phyloP scores from a whole-genome alignment of 2,329 filamentous ascomycete species.

The Alternaria burnsii region DNA sequence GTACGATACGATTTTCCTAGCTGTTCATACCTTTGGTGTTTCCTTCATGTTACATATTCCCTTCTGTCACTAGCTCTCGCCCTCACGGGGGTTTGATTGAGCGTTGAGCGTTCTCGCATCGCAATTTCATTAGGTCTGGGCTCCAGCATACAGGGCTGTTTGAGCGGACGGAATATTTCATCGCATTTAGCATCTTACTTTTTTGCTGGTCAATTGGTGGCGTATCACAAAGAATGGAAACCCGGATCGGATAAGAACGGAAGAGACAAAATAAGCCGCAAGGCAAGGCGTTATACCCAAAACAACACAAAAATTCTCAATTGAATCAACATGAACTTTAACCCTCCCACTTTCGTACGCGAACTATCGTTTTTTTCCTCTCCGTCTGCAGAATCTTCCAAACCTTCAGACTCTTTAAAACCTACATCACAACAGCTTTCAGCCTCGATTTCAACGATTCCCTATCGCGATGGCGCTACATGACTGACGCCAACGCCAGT shows the following conservation, averaged over 20 bases:
- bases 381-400: background rate
- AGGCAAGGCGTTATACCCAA: slow-evolving; percentile 4
- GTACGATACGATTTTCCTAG: slow-evolving; percentile 19
- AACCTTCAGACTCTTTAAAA: background rate
- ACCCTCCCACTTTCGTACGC: background rate
- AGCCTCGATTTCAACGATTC: slow-evolving; percentile 1
- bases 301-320: background rate
- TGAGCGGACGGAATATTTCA: slow-evolving; percentile 7
- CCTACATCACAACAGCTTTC: background rate
- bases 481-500: background rate
- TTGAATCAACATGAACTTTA: background rate
- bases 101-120: slow-evolving; percentile 22
- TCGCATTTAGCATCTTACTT: slow-evolving; percentile 7
- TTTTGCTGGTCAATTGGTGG: slow-evolving; percentile 2
- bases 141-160: slow-evolving; percentile 20
- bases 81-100: slow-evolving; percentile 25
- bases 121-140: slow-evolving; percentile 7
- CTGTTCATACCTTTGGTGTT: slow-evolving; percentile 1
- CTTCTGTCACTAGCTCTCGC: slow-evolving; percentile 25
- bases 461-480: background rate
- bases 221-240: background rate
- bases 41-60: slow-evolving; percentile 5
- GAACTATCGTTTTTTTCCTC: background rate
- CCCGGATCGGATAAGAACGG: background rate
- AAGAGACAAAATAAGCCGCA: background rate